phyloP scores from a whole-genome alignment of 2,329 filamentous ascomycete genomes.

The Fonsecaea multimorphosa region DNA sequence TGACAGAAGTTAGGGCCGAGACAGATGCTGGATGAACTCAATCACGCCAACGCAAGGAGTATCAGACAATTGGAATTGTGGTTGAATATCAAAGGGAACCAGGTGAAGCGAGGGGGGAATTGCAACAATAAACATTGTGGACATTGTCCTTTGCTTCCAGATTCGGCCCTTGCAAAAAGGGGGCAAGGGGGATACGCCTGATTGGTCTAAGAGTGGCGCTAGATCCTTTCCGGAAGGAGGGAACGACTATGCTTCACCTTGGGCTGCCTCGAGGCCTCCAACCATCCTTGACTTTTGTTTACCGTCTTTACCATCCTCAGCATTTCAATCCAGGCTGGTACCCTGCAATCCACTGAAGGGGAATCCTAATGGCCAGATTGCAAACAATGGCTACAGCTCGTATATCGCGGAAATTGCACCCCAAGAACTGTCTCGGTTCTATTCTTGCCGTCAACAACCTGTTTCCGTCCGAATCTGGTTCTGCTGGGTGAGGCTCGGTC shows the following conservation, averaged over 20 bases:
- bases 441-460: conserved; percentile 7
- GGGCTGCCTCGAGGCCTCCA: not conserved
- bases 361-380: conserved; percentile 18
- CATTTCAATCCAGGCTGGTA: not conserved
- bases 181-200: not conserved
- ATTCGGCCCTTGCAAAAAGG: not conserved
- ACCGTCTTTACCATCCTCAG: not conserved
- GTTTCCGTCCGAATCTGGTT: not conserved
- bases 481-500: not conserved
- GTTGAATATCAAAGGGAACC: conserved; percentile 10
- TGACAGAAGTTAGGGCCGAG: not conserved
- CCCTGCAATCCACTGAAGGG: not conserved
- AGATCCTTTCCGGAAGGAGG: not conserved
- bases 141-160: conserved; percentile 8
- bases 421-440: conserved; percentile 24
- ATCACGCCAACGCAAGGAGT: conserved; percentile 11
- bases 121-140: not conserved
- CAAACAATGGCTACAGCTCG: not conserved
- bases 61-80: conserved; percentile 15
- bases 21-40: not conserved
- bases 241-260: not conserved
- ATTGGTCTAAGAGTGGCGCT: not conserved
- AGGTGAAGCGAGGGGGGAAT: conserved; percentile 15
- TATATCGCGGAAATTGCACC: conserved; percentile 21
- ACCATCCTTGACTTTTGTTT: not conserved